Evolutionary conservation across 208 protist genomes (phyloP).

Genomic region (Leptomonas pyrrhocoris): DNA sequence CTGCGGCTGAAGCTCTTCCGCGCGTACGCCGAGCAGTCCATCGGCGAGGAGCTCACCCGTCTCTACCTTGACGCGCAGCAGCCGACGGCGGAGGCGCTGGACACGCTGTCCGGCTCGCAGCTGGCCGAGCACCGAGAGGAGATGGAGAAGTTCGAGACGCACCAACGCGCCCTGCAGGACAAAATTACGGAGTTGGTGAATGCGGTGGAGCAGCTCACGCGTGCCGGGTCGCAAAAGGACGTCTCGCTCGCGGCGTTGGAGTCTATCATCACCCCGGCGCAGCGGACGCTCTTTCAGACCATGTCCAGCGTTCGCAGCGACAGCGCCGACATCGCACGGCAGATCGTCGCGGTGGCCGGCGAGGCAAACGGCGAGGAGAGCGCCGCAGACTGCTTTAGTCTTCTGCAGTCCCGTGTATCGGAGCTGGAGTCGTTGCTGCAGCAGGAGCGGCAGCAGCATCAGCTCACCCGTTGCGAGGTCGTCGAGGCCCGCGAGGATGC

Average conservation of each 20-base stretch:
- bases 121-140: slow-evolving; percentile 34
- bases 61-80: slow-evolving; percentile 24
- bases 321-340: neutral
- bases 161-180: slow-evolving; percentile 25
- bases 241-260: slow-evolving; percentile 29
- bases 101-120: slow-evolving; percentile 11
- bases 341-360: neutral
- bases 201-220: slow-evolving; percentile 38
- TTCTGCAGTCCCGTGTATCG: slow-evolving; percentile 31
- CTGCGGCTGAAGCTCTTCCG: slow-evolving; percentile 34
- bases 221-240: slow-evolving; percentile 28
- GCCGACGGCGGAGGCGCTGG: slow-evolving; percentile 5
- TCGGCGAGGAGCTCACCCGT: slow-evolving; percentile 27
- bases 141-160: slow-evolving; percentile 29
- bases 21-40: slow-evolving; percentile 27
- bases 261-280: slow-evolving; percentile 38
- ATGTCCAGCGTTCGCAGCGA: slow-evolving; percentile 14
- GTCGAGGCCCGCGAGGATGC: slow-evolving; percentile 32
- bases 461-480: slow-evolving; percentile 29
- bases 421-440: slow-evolving; percentile 31
- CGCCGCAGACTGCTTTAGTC: slow-evolving; percentile 30
- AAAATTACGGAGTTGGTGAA: slow-evolving; percentile 43
- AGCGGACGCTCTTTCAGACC: slow-evolving; percentile 35
- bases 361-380: neutral
- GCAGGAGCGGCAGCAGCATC: slow-evolving; percentile 36